phyloP scores from a whole-genome alignment of 441 rosid genomes.

The Populus tomentosa region DNA sequence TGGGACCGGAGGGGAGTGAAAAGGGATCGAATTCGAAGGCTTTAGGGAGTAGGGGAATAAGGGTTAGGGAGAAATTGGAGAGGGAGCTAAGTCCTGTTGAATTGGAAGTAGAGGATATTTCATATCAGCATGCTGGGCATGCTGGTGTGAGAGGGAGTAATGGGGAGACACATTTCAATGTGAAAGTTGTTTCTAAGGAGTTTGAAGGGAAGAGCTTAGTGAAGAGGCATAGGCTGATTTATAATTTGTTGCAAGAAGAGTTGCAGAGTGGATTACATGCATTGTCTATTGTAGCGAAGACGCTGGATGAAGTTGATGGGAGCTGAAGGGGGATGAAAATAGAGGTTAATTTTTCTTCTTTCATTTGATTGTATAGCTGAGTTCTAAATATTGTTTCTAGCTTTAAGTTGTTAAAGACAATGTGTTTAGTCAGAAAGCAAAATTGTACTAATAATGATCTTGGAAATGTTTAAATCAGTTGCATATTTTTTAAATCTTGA shows the following conservation, averaged over 20 bases:
- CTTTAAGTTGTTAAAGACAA: neutral
- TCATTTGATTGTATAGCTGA: neutral
- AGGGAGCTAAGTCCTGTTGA: constrained; percentile 55
- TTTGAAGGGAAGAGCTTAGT: constrained; percentile 72
- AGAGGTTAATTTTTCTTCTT: constrained; percentile 20
- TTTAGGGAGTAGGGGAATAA: constrained; percentile 67
- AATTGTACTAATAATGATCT: constrained; percentile 3
- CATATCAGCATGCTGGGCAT: constrained; percentile 70
- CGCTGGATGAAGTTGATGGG: constrained; percentile 48
- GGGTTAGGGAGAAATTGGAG: constrained; percentile 64
- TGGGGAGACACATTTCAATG: constrained; percentile 66
- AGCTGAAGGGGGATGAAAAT: constrained; percentile 15
- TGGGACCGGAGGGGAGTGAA: neutral
- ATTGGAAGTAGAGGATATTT: constrained; percentile 55
- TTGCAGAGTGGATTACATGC: constrained; percentile 64
- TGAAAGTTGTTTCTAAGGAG: constrained; percentile 55
- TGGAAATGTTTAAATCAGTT: constrained; percentile 1
- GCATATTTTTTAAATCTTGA: constrained; percentile 1
- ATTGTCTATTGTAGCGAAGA: constrained; percentile 61
- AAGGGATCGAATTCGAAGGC: constrained; percentile 13
- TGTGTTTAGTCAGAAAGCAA: neutral
- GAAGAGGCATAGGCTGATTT: constrained; percentile 62
- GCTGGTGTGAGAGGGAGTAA: constrained; percentile 61
- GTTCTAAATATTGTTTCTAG: constrained; percentile 1
- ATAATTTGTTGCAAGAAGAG: constrained; percentile 62